Conservation (phyloP, 1,139 yeast species). For the Candida tunisiensis region DNA sequence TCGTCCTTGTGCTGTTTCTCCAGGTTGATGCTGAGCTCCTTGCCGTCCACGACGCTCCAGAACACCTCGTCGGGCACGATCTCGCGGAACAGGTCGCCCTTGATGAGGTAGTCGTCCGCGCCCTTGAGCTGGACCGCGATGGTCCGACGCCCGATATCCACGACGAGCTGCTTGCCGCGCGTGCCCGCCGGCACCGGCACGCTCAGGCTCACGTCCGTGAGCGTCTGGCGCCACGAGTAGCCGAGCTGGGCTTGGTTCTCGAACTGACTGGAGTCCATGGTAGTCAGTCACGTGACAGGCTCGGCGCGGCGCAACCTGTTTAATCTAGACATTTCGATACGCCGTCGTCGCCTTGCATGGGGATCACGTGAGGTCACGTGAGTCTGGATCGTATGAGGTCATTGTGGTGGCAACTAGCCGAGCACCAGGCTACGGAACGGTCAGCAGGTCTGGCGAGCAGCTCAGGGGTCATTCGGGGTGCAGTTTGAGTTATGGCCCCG, state of each 20-base stretch:
- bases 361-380: too few species aligned
- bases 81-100: slow-evolving; percentile 20
- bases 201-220: slow-evolving; percentile 23
- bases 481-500: too few species aligned
- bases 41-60: slow-evolving; percentile 25
- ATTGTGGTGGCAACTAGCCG: too few species aligned
- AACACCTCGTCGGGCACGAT: slow-evolving; percentile 22
- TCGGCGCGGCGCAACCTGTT: background rate
- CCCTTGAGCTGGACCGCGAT: slow-evolving; percentile 13
- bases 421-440: too few species aligned
- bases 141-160: slow-evolving; percentile 11
- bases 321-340: background rate
- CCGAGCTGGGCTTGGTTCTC: background rate
- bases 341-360: background rate
- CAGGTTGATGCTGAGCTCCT: slow-evolving; percentile 20
- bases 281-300: background rate
- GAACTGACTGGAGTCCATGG: background rate
- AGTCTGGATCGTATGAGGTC: too few species aligned
- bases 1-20: slow-evolving; percentile 23
- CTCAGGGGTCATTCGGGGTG: too few species aligned
- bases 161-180: slow-evolving; percentile 19
- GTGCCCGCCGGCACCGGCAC: slow-evolving; percentile 19
- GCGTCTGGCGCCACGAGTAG: slow-evolving; percentile 18
- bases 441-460: too few species aligned
- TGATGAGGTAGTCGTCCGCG: slow-evolving; percentile 10